phyloP scores from a whole-genome alignment of 75 land plant species.

The Picea glauca region DNA sequence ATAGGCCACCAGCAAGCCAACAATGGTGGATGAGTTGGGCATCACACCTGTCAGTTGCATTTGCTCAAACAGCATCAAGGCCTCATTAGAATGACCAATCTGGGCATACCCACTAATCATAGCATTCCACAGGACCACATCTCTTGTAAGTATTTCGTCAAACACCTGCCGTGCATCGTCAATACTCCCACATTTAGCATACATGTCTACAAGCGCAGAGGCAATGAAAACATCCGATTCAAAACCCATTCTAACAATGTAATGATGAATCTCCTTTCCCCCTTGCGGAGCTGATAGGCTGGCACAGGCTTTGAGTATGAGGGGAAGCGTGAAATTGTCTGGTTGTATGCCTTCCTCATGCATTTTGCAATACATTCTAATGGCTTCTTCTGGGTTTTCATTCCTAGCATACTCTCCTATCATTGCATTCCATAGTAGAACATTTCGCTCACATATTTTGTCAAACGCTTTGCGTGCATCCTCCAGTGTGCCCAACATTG shows the following conservation, averaged over 20 bases:
- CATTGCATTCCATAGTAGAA: slow-evolving; percentile 51
- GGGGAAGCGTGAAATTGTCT: slow-evolving; percentile 13
- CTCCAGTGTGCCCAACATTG: not conserved
- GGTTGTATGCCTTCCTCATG: not conserved
- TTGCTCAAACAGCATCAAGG: slow-evolving; percentile 16
- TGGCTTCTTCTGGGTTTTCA: slow-evolving; percentile 12
- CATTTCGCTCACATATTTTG: slow-evolving; percentile 36
- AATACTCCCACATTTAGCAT: slow-evolving; percentile 31
- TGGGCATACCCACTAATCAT: slow-evolving; percentile 37
- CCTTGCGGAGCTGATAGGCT: not conserved
- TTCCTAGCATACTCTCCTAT: slow-evolving; percentile 32
- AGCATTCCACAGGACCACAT: slow-evolving; percentile 51
- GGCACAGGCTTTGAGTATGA: slow-evolving; percentile 43
- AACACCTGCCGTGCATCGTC: slow-evolving; percentile 31
- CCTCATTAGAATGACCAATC: slow-evolving; percentile 14
- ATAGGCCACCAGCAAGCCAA: slow-evolving; percentile 14
- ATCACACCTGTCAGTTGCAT: slow-evolving; percentile 10
- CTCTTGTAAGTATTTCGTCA: slow-evolving; percentile 35
- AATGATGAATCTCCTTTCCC: slow-evolving; percentile 34
- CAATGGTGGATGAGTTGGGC: slow-evolving; percentile 17
- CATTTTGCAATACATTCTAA: slow-evolving; percentile 5
- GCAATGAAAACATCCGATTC: slow-evolving; percentile 18
- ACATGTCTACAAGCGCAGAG: slow-evolving; percentile 44
- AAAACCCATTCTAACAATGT: slow-evolving; percentile 20
- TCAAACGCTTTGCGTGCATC: slow-evolving; percentile 36